Evolutionary conservation across 1,284 basidiomycete species (phyloP).

Genomic region (Cutaneotrichosporon arboriforme): DNA sequence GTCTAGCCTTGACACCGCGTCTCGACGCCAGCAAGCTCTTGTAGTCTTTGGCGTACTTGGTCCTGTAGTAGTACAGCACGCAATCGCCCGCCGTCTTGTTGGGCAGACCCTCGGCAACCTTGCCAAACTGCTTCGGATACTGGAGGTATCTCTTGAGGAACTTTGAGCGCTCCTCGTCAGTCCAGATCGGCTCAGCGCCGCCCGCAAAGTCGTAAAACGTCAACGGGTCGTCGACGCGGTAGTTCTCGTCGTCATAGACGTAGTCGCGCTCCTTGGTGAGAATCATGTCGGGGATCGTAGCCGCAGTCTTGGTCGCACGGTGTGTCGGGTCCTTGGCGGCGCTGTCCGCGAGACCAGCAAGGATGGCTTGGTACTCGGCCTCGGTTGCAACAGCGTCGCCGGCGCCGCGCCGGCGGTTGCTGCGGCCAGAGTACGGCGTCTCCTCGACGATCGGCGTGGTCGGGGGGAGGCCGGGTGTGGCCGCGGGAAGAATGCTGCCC

Average conservation of each 20-base stretch:
- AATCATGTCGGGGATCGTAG: conserved; percentile 87
- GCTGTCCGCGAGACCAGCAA: conserved; percentile 84
- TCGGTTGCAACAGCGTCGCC: conserved; percentile 91
- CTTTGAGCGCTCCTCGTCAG: conserved; percentile 71
- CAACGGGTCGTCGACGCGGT: conserved; percentile 68
- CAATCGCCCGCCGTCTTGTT: conserved; percentile 86
- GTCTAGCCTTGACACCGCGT: conserved; percentile 54
- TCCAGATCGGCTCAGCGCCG: conserved; percentile 70
- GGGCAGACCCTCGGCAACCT: conserved; percentile 70
- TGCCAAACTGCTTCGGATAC: conserved; percentile 82
- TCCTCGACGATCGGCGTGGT: conserved; percentile 31
- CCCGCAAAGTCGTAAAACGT: conserved; percentile 70
- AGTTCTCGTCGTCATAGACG: conserved; percentile 75
- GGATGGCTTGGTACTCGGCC: conserved; percentile 94
- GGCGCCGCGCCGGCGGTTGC: conserved; percentile 30
- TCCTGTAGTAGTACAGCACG: conserved; percentile 88
- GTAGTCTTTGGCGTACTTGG: conserved; percentile 89
- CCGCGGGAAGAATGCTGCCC: conserved; percentile 23
- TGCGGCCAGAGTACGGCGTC: conserved; percentile 20
- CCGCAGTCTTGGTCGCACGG: conserved; percentile 80
- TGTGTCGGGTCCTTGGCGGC: conserved; percentile 86
- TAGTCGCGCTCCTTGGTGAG: conserved; percentile 60
- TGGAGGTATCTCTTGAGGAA: conserved; percentile 78
- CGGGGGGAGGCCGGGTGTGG: conserved; percentile 31
- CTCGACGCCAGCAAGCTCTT: conserved; percentile 52